Evolutionary conservation across 2,329 filamentous ascomycete genomes (phyloP), one percentile per base, ranked within the genome.

Genomic region (Xylaria sp.): DNA sequence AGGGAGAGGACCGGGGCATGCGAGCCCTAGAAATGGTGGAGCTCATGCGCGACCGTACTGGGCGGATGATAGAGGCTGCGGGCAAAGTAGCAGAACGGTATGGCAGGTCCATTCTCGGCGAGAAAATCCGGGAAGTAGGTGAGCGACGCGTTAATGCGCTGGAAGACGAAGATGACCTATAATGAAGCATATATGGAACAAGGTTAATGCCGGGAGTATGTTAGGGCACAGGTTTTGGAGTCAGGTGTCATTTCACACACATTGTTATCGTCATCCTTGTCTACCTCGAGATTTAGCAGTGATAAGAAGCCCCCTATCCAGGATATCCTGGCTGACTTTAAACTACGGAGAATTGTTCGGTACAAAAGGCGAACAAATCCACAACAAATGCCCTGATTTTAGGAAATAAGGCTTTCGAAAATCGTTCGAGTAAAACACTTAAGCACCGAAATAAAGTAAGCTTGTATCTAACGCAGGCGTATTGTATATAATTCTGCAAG

Each of bases 1-100:
- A 96, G 73, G 93, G 94, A 53, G 96, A 99, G 79, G 94, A 98
- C 71, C 87, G 92, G 35, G 95, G 94, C 5, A 98, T 98, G 93
- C 93, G 95, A 73, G 95, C 95, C 0, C 84, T 99, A 42, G 97
- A 99, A 82, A 87, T 98, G 75, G 96, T 97, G 35, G 86, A 88
- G 70, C 84, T 99, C 76, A 92, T 99, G 90, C 88, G 87, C 53
- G 94, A 98, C 82, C 86, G 89, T 54, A 92, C 89, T 69, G 95
- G 95, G 21, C 91, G 92, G 79, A 98, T 98, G 93, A 81, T 97
- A 66, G 94, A 98, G 79, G 92, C 95, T 4, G 96, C 96, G 1
- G 89, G 90, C 65, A 97, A 97, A 85, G 89, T 99, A 59, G 96
- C 96, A 9, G 89, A 92, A 78, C 86, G 95, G 74, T 99, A 97